Conservation (phyloP, 2,329 filamentous ascomycete species). For the Aureobasidium musti region DNA sequence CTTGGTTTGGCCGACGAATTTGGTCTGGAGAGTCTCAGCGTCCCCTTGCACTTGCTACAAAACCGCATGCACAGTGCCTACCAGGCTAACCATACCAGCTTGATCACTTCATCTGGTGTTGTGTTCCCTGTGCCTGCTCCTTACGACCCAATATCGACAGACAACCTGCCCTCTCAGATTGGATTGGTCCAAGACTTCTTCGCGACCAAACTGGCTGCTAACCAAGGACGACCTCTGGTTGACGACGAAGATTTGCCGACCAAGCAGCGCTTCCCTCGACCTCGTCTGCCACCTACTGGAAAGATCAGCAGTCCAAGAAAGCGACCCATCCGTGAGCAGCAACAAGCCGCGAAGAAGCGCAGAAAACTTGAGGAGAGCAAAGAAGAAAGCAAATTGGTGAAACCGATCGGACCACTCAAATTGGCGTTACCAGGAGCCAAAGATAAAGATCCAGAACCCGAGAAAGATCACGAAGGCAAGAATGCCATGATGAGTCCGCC, state of each 20-base stretch:
- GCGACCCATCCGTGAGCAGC: conserved; percentile 76
- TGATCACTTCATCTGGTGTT: conserved; percentile 60
- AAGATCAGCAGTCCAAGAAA: conserved; percentile 87
- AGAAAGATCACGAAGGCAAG: conserved; percentile 69
- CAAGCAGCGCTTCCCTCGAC: conserved; percentile 75
- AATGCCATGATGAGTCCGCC: conserved; percentile 83
- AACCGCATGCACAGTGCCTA: conserved; percentile 84
- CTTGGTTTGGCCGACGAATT: conserved; percentile 90
- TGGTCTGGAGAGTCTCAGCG: conserved; percentile 81
- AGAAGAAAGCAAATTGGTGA: conserved; percentile 39
- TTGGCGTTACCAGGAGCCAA: conserved; percentile 50
- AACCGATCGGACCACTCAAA: conserved; percentile 56
- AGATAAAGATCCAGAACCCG: conserved; percentile 57
- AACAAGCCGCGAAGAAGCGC: conserved; percentile 83
- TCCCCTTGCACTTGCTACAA: conserved; percentile 91
- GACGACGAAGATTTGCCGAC: conserved; percentile 94
- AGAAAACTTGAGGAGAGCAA: conserved; percentile 62
- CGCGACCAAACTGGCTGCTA: conserved; percentile 81
- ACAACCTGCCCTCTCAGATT: conserved; percentile 77
- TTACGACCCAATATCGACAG: conserved; percentile 74
- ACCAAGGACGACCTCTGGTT: conserved; percentile 76
- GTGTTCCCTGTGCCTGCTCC: conserved; percentile 68
- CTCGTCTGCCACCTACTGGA: conserved; percentile 68
- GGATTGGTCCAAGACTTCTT: conserved; percentile 91
- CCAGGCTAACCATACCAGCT: conserved; percentile 71